These are phyloP conservation scores for Rhizopus sp. DNA, from an alignment of 371 early-diverging fungal genomes.

Conservation along the genomic window DNA sequence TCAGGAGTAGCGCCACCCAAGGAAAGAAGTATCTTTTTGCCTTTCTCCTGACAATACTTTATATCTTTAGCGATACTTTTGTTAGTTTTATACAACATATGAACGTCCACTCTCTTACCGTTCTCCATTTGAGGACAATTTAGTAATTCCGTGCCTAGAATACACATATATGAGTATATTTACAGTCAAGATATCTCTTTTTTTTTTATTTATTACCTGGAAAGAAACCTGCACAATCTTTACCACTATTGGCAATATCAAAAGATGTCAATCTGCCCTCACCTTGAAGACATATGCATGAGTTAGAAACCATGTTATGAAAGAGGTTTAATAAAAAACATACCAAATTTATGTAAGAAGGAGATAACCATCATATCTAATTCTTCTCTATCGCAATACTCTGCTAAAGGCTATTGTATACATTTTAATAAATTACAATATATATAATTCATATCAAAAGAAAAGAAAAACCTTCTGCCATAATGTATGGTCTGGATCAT, in stretches of 20 bases:
- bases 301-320: slow-evolving; percentile 9
- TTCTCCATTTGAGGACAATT: slow-evolving; percentile 61
- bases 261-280: slow-evolving; percentile 23
- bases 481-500: slow-evolving; percentile 11
- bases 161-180: slow-evolving; percentile 50
- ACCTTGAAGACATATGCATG: slow-evolving; percentile 10
- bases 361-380: slow-evolving; percentile 60
- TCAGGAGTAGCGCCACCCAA: slow-evolving; percentile 68
- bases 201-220: slow-evolving; percentile 15
- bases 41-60: slow-evolving; percentile 52
- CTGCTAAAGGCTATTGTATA: slow-evolving; percentile 36
- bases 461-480: slow-evolving; percentile 24
- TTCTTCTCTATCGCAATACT: slow-evolving; percentile 58
- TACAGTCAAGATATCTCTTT: slow-evolving; percentile 15
- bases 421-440: neutral
- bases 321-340: slow-evolving; percentile 7
- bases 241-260: slow-evolving; percentile 24
- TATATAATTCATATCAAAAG: neutral
- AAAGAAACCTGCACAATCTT: slow-evolving; percentile 21
- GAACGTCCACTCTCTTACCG: slow-evolving; percentile 15
- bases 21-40: slow-evolving; percentile 55
- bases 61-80: slow-evolving; percentile 37
- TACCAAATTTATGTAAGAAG: slow-evolving; percentile 62
- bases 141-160: slow-evolving; percentile 54
- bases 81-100: neutral